These are phyloP conservation scores for Xylaria sp. DNA, from an alignment of 495 filamentous ascomycete genomes.

Conservation along the genomic window DNA sequence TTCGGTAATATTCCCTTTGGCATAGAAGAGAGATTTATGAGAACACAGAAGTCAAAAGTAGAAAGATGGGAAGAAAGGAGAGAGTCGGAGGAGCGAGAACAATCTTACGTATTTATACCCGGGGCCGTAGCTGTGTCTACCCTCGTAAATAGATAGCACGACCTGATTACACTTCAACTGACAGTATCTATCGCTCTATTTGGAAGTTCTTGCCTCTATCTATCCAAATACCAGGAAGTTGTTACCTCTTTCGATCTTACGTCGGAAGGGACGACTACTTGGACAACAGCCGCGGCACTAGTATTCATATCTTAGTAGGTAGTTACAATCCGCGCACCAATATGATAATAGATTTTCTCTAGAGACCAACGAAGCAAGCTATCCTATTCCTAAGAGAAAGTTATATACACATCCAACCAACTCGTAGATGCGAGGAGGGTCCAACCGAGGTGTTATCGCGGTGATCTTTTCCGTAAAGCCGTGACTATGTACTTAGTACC, in stretches of 20 bases:
- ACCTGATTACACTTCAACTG: neutral
- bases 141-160: neutral
- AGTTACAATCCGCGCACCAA: too few relatives aligned
- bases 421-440: neutral
- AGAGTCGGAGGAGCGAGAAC: neutral
- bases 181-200: neutral
- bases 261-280: neutral
- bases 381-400: neutral
- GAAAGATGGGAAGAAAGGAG: neutral
- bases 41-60: neutral
- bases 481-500: too few relatives aligned
- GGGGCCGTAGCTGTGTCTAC: neutral
- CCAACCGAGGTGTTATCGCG: neutral
- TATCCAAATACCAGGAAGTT: neutral
- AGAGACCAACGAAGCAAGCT: neutral
- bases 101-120: too few relatives aligned
- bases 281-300: neutral
- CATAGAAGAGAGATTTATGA: neutral
- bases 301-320: neutral
- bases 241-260: neutral
- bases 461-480: too few relatives aligned
- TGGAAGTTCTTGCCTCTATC: neutral
- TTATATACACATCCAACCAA: neutral
- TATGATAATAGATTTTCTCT: neutral
- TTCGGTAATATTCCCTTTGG: neutral